Conservation (phyloP, 352 stramenopile genomes). For the Globisporangium camurandrum region DNA sequence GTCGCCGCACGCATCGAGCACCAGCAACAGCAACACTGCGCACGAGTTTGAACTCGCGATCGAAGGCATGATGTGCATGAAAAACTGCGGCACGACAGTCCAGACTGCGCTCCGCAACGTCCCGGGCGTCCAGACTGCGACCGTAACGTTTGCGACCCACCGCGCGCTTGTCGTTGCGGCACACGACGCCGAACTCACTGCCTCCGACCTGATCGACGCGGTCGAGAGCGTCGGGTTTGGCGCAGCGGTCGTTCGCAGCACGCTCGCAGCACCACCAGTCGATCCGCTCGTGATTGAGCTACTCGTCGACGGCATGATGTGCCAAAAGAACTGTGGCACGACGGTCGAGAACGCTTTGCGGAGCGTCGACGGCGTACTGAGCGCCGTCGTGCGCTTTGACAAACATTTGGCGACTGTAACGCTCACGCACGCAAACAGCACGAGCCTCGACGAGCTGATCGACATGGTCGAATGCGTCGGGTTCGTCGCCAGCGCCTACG, state of each 20-base stretch:
- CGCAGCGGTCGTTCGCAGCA: conserved; percentile 21
- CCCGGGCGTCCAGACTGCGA: conserved; percentile 53
- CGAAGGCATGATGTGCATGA: conserved; percentile 94
- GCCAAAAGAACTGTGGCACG: conserved; percentile 93
- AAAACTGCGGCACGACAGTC: conserved; percentile 92
- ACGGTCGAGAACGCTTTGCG: conserved; percentile 84
- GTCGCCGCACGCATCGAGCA: background rate
- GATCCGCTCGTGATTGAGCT: conserved; percentile 41
- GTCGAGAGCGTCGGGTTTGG: conserved; percentile 78
- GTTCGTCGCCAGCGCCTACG: conserved; percentile 50
- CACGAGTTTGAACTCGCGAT: conserved; percentile 47
- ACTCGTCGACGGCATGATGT: conserved; percentile 92
- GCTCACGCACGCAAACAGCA: conserved; percentile 30
- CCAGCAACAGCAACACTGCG: background rate
- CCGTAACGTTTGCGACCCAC: conserved; percentile 57
- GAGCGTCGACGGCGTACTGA: conserved; percentile 64
- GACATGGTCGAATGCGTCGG: conserved; percentile 77
- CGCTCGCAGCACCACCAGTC: background rate
- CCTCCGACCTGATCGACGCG: conserved; percentile 55
- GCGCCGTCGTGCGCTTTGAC: conserved; percentile 66
- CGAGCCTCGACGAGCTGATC: conserved; percentile 53
- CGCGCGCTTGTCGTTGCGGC: conserved; percentile 50
- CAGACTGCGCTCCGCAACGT: conserved; percentile 63
- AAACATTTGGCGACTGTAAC: conserved; percentile 58
- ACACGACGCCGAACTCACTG: conserved; percentile 25